Conservation (phyloP, 495 filamentous ascomycete species). For the Penicillium bialowiezense region DNA sequence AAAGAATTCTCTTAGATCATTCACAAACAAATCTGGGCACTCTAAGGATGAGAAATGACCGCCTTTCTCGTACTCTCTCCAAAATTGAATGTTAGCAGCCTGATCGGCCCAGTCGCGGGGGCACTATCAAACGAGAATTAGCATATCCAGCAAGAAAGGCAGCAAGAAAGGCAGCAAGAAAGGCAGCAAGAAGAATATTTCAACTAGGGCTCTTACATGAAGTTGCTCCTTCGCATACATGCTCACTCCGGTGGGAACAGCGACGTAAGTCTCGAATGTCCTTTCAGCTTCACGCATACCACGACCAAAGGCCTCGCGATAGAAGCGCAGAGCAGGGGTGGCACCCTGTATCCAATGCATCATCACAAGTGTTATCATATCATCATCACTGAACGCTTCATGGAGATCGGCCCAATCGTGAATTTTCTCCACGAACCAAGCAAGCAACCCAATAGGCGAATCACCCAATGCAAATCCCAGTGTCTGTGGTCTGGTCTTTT, state of each 20-base stretch:
- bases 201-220: slow-evolving; percentile 5
- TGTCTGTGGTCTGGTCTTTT: slow-evolving; percentile 21
- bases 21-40: slow-evolving; percentile 29
- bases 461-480: slow-evolving; percentile 23
- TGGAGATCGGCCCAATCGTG: slow-evolving; percentile 21
- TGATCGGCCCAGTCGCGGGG: slow-evolving; percentile 20
- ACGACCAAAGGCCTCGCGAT: slow-evolving; percentile 21
- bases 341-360: slow-evolving; percentile 29
- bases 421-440: slow-evolving; percentile 29
- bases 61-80: slow-evolving; percentile 30
- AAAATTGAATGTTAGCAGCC: slow-evolving; percentile 21
- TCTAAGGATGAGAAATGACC: slow-evolving; percentile 42
- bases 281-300: slow-evolving; percentile 7
- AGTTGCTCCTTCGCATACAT: slow-evolving; percentile 21
- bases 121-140: slow-evolving; percentile 6
- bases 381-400: slow-evolving; percentile 19
- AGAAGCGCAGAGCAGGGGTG: slow-evolving; percentile 23
- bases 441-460: slow-evolving; percentile 24
- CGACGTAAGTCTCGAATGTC: slow-evolving; percentile 12
- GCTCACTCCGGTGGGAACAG: slow-evolving; percentile 18
- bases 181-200: too few relatives aligned
- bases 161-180: too few relatives aligned
- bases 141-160: too few relatives aligned
- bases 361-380: slow-evolving; percentile 28
- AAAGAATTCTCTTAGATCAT: slow-evolving; percentile 30